Base-by-base conservation (phyloP, 192 early-diverging fungal genomes). In the Piromyces finnis region DNA sequence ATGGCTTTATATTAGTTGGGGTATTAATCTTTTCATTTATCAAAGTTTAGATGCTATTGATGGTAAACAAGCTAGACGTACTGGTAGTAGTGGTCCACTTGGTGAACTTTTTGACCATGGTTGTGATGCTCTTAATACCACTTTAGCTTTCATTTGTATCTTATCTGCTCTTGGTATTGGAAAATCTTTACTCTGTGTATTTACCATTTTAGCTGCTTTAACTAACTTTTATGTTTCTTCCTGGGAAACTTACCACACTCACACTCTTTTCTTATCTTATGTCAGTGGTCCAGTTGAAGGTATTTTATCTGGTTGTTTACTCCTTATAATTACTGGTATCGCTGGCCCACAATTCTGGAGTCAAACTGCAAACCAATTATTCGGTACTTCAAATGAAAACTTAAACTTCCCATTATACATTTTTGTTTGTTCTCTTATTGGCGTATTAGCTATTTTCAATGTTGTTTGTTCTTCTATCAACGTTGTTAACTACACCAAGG, bases 71-170 rank as follows among this genome's bases (percentile, higher is more conserved):
- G 96, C 96, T 28, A 88, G 96, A 78, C 87, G 94, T 78, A 97
- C 95, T 28, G 93, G 93, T 77, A 88, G 94, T 12, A 91, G 91
- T 0, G 93, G 94, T 28, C 96, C 96, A 28, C 82, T 98, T 79
- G 96, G 96, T 29, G 96, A 98, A 88, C 86, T 95, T 37, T 98
- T 98, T 87, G 96, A 98, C 86, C 96, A 98, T 80, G 94, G 93
- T 26, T 94, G 93, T 83, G 94, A 96, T 82, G 93, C 94, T 27
- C 84, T 96, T 77, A 95, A 95, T 86, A 93, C 92, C 85, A 90
- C 93, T 37, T 90, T 94, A 81, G 89, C 88, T 17, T 86, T 91
- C 5, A 84, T 96, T 17, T 87, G 94, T 81, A 89, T 94, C 81
- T 89, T 92, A 27, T 91, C 93, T 32, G 89, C 89, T 32, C 86